A percentile compares a stretch with the other conserved stretches of the same genome.
Evolutionary conservation across 139 green algal species (phyloP).

Genomic region (Nannochloris sp.): DNA sequence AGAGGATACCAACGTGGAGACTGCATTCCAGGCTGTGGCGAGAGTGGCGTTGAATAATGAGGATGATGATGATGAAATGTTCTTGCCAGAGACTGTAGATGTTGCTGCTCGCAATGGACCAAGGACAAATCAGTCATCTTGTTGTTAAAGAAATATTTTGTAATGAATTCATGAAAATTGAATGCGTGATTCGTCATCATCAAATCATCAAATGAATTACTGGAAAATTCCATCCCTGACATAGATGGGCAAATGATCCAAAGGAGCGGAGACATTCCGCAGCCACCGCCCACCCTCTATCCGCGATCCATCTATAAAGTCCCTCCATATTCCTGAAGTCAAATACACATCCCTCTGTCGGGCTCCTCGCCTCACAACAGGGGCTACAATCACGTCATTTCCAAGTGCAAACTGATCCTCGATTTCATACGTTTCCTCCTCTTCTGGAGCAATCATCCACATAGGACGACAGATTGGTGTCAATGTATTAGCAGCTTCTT

Average conservation of each 20-base stretch:
- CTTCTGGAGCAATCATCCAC: constrained; percentile 57
- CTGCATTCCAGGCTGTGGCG: constrained; percentile 84
- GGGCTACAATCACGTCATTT: constrained; percentile 52
- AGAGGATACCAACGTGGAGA: constrained; percentile 89
- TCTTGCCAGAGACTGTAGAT: constrained; percentile 87
- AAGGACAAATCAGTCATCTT: constrained; percentile 53
- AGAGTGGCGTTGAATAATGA: constrained; percentile 88
- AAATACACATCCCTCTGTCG: constrained; percentile 46
- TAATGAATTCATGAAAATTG: not conserved
- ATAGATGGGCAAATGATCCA: constrained; percentile 49
- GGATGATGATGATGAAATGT: constrained; percentile 78
- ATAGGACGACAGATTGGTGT: constrained; percentile 48
- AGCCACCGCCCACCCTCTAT: constrained; percentile 43
- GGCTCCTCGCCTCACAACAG: constrained; percentile 43
- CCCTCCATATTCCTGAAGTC: constrained; percentile 29
- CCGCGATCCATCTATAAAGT: constrained; percentile 10
- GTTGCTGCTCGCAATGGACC: constrained; percentile 58
- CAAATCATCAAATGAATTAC: constrained; percentile 4
- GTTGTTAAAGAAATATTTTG: constrained; percentile 24
- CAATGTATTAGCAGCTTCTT: constrained; percentile 33
- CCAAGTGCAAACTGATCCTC: constrained; percentile 52
- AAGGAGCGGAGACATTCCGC: constrained; percentile 31
- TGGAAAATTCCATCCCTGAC: constrained; percentile 12
- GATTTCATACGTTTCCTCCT: constrained; percentile 45
- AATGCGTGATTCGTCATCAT: constrained; percentile 1